Evolutionary conservation across 139 green algal genomes (phyloP), one percentile per base, ranked within the genome.

Genomic region (Desmodesmus armatus): DNA sequence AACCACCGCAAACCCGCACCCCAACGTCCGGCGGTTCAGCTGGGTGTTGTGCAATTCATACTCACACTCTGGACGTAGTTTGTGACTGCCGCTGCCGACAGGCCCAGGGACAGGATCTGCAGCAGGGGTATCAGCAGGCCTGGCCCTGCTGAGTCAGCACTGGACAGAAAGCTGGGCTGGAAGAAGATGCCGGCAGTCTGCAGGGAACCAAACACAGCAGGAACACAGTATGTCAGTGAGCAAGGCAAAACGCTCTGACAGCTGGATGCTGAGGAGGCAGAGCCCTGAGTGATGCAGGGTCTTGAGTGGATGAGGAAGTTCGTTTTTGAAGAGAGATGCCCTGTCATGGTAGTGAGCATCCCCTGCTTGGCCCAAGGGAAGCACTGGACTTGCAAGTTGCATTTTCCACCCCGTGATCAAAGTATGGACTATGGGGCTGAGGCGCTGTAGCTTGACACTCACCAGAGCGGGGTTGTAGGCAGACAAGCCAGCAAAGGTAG

Each of bases 61-160:
- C 78, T 84, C 40, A 84, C 78, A 27, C 78, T 69, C 55, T 84
- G 78, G 3, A 84, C 60, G 4, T 58, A 74, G 78, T 84, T 84
- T 35, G 43, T 84, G 3, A 84, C 60, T 39, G 78, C 58, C 29
- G 39, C 78, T 37, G 78, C 78, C 2, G 78, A 75, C 23, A 41
- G 51, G 0, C 78, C 78, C 35, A 84, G 60, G 5, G 78, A 73
- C 78, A 84, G n/a, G 37, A 84, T 55, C 25, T 33, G 78, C 58
- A 84, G 39, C 60, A 84, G 58, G 15, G 76, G 76, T 37, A 73
- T 29, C 4, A 83, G 27, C 76, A 83, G 76, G 1, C 27, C 29
- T 3, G 58, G 35, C 51, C n/a, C n/a, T 25, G 53, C n/a, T 23
- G 40, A 40, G n/a, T n/a, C n/a, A n/a, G 13, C 11, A 31, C 76